Evolutionary conservation across 2,329 filamentous ascomycete genomes (phyloP).

Genomic region (Penicillium psychrosexuale): DNA sequence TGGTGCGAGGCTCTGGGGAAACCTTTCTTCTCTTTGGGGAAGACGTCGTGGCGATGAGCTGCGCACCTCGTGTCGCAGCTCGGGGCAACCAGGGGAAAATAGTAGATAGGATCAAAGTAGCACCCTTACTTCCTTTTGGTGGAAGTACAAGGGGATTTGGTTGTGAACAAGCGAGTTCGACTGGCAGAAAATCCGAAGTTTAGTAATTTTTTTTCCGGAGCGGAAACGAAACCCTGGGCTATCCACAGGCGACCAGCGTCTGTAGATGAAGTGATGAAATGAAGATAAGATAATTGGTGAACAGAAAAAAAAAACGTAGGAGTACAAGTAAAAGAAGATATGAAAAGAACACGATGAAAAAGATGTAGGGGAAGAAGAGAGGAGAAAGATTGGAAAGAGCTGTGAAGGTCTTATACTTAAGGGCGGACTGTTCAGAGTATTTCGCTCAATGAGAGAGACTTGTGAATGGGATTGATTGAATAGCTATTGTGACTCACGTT

Average conservation of each 20-base stretch:
- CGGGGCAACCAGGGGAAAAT: slow-evolving; percentile 25
- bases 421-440: background rate
- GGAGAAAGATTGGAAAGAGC: background rate
- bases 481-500: background rate
- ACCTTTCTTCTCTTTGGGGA: slow-evolving; percentile 50
- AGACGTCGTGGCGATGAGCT: slow-evolving; percentile 51
- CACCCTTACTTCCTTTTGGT: slow-evolving; percentile 4
- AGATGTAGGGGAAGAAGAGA: slow-evolving; percentile 2
- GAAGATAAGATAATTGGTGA: background rate
- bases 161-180: slow-evolving; percentile 14
- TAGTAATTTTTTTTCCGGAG: slow-evolving; percentile 18
- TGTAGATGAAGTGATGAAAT: background rate
- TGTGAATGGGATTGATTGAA: background rate
- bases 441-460: slow-evolving; percentile 4
- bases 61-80: slow-evolving; percentile 46
- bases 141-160: slow-evolving; percentile 4
- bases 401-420: slow-evolving; percentile 1
- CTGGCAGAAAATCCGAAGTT: slow-evolving; percentile 21
- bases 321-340: background rate
- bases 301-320: background rate
- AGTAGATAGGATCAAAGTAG: slow-evolving; percentile 2
- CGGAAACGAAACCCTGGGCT: slow-evolving; percentile 14
- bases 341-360: background rate
- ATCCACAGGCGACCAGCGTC: background rate
- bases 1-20: slow-evolving; percentile 41